Base-by-base conservation (phyloP, 2,329 filamentous ascomycete genomes). In the Lojkania enalia region DNA sequence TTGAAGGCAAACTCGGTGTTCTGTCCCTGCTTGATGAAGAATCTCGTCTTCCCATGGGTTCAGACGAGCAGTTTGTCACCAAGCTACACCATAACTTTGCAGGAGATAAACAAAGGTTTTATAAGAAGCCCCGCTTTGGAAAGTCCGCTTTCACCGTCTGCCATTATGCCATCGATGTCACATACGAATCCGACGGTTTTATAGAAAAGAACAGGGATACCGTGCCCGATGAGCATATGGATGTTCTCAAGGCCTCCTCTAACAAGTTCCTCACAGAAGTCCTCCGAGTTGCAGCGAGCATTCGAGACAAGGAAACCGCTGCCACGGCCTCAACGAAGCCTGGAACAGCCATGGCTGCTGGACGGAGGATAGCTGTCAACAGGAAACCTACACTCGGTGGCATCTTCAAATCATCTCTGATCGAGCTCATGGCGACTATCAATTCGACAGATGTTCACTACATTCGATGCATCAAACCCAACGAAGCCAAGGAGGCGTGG, bases 181-280 rank as follows among this genome's bases (percentile, higher is more conserved):
- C 92, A 14, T 99, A 99, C 69, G 94, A 99, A 72, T 97, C 92
- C 1, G 94, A 99, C 60, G 94, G 94, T 35, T 99, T 99, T 74
- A 96, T 99, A 63, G 95, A 99, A 71, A 99, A 99, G 81, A 99
- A 99, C 73, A 85, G 94, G 70, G 94, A 99, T 71, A 99, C 95
- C 15, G 94, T 99, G 35, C 94, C 94, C 4, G 94, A 99, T 66
- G 94, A 99, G 74, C 94, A 97, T 67, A 88, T 99, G 85, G 90
- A 94, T 47, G 87, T 99, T 27, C 80, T 99, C 54, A 86, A 84
- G 58, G 84, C 85, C 39, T 95, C 90, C 1, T 86, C 82, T 21
- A 99, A 96, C 71, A 75, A 77, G 37, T 99, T 99, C 77, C 77
- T 99, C 44, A 83, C 81, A 33, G 82, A 90, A 45, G 90, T 99